These are phyloP conservation scores for Mortierella sp. DNA, from an alignment of 371 early-diverging fungal genomes.

Conservation along the genomic window DNA sequence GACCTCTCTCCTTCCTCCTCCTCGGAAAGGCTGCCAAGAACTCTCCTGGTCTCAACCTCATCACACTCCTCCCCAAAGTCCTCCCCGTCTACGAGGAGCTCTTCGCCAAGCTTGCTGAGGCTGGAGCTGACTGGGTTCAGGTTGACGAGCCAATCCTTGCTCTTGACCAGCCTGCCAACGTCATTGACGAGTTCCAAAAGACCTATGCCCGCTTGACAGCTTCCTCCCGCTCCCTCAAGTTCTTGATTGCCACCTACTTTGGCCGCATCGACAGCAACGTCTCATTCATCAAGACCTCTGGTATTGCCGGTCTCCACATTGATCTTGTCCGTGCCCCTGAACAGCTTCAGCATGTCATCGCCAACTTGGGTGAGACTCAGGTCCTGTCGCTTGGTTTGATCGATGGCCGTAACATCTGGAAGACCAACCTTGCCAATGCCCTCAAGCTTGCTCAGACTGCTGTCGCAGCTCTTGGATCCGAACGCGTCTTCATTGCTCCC, in stretches of 20 bases:
- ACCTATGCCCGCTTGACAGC: conserved; percentile 78
- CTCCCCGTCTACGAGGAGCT: conserved; percentile 85
- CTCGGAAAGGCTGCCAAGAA: conserved; percentile 85
- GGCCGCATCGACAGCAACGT: conserved; percentile 85
- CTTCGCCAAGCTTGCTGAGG: conserved; percentile 77
- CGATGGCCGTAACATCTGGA: conserved; percentile 98
- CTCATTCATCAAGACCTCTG: conserved; percentile 68
- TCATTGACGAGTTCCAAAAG: conserved; percentile 60
- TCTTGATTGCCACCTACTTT: conserved; percentile 94
- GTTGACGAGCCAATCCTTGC: conserved; percentile 93
- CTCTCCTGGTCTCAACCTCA: conserved; percentile 71
- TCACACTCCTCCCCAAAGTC: conserved; percentile 78
- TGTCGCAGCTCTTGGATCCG: conserved; percentile 70
- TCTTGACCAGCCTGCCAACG: conserved; percentile 73
- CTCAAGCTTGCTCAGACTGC: conserved; percentile 76
- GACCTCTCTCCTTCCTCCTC: conserved; percentile 90
- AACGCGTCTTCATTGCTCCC: conserved; percentile 85
- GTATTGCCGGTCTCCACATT: conserved; percentile 87
- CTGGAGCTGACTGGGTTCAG: conserved; percentile 94
- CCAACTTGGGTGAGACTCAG: conserved; percentile 59
- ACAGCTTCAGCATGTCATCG: conserved; percentile 79
- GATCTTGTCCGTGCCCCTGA: conserved; percentile 91
- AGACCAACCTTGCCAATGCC: conserved; percentile 83
- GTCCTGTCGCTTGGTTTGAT: conserved; percentile 89
- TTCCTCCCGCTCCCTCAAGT: conserved; percentile 66